Base-by-base conservation (phyloP, 352 stramenopile genomes). In the Albugo laibachii region DNA sequence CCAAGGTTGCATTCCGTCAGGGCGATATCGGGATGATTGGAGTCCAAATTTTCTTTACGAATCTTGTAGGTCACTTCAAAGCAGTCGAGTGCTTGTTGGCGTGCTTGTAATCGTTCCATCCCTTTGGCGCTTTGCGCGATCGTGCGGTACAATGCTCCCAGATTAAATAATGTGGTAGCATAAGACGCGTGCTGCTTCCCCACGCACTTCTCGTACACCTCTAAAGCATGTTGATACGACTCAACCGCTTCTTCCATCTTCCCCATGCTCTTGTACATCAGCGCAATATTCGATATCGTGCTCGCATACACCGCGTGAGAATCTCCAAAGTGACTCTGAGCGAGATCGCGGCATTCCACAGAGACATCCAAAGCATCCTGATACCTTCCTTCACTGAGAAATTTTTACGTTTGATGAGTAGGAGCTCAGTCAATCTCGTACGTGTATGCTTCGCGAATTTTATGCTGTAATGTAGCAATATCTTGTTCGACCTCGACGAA, bases 191-290 rank as follows among this genome's bases (percentile, higher is more conserved):
- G 77, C 45, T 80, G 58, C 48, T 89, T 72, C 45, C 74, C 74
- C 15, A 89, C 77, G 31, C 61, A 77, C 34, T 65, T 64, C 58
- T 85, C 87, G 65, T 89, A 89, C 27, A 76, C 69, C 31, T 77
- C 64, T 45, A 89, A 56, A 36, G 77, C 77, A 47, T 66, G 78
- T 58, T 86, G 72, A 63, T 89, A 89, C 50, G 74, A 61, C 56
- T 80, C 72, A 44, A 89, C 62, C 11, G 77, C 74, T 36, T 85
- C 66, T 27, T 83, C 69, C 48, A 69, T 65, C 55, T 81, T 64
- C 10, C 74, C 75, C 54, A 83, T 35, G 54, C 81, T 86, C 63
- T 89, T 89, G 61, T 89, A 79, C 74, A 89, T 87, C 44, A 89
- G 70, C 18, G 77, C 77, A 38, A 89, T 83, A 55, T 89, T 87